Conservation (phyloP, 208 protist species). For the Porcisia deanei region DNA sequence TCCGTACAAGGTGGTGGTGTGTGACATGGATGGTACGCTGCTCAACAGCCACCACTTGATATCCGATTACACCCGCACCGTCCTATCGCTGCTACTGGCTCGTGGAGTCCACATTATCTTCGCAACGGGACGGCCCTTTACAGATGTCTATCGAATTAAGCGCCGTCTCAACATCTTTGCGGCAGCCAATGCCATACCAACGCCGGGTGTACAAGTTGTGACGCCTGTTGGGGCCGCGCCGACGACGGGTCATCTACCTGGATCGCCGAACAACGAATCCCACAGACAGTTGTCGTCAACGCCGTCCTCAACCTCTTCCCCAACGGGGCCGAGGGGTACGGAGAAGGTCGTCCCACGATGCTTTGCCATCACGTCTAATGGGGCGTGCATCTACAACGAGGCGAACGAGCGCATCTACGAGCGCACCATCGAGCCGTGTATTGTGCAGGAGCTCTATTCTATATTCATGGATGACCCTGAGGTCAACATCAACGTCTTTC, state of each 20-base stretch:
- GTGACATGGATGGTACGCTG: constrained; percentile 77
- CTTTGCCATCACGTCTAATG: constrained; percentile 72
- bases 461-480: constrained; percentile 51
- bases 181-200: constrained; percentile 34
- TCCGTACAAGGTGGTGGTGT: constrained; percentile 49
- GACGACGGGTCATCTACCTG: neutral
- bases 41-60: constrained; percentile 42
- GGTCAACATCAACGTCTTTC: constrained; percentile 67
- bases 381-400: constrained; percentile 67
- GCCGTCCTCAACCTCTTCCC: neutral
- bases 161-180: constrained; percentile 61
- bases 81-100: constrained; percentile 53
- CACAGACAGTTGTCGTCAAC: neutral
- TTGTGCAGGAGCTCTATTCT: constrained; percentile 42
- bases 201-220: constrained; percentile 43
- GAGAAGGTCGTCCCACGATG: constrained; percentile 50
- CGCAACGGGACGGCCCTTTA: constrained; percentile 71
- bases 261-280: constrained; percentile 5
- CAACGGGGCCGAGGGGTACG: neutral
- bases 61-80: constrained; percentile 41
- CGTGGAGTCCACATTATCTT: constrained; percentile 81
- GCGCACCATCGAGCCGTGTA: constrained; percentile 32
- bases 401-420: constrained; percentile 48
- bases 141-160: constrained; percentile 62
- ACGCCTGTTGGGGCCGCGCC: constrained; percentile 25